phyloP scores from a whole-genome alignment of 139 green algal species.

The Chlamydomonas incerta region DNA sequence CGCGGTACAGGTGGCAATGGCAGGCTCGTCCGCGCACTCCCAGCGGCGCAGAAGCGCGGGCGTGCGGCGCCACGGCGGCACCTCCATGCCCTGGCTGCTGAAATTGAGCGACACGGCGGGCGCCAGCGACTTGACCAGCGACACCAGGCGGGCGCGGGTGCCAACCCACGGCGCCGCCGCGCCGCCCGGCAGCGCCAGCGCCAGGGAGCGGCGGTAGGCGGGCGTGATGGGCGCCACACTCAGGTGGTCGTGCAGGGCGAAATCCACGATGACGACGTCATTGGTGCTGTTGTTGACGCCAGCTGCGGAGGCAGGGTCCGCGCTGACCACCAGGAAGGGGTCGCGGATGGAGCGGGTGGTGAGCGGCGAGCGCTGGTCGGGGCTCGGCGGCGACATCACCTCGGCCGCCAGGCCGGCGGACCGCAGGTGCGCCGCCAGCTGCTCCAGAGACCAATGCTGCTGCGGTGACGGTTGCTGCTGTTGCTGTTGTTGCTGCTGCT shows the following conservation, averaged over 20 bases:
- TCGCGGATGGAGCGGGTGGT: conserved; percentile 17
- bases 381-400: neutral
- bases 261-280: conserved; percentile 6
- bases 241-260: conserved; percentile 3
- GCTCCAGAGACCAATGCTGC: neutral
- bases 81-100: conserved; percentile 7
- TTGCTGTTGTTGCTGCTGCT: no score
- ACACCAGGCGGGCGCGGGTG: conserved; percentile 4
- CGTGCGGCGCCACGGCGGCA: conserved; percentile 37
- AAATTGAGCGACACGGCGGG: neutral
- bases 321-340: conserved; percentile 24
- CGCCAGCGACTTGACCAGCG: neutral
- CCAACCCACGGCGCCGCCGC: neutral
- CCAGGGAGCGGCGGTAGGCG: neutral
- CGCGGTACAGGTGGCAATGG: no score
- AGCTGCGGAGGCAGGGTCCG: neutral
- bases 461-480: no score
- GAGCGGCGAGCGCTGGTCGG: neutral
- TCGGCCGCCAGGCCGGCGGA: neutral
- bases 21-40: neutral
- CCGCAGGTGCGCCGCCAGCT: neutral
- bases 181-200: neutral
- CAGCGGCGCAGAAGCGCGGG: conserved; percentile 23
- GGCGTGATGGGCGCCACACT: conserved; percentile 8
- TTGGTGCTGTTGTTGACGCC: neutral